These are phyloP conservation scores for Leccinum broughii DNA, from an alignment of 768 basidiomycete species.

Conservation along the genomic window DNA sequence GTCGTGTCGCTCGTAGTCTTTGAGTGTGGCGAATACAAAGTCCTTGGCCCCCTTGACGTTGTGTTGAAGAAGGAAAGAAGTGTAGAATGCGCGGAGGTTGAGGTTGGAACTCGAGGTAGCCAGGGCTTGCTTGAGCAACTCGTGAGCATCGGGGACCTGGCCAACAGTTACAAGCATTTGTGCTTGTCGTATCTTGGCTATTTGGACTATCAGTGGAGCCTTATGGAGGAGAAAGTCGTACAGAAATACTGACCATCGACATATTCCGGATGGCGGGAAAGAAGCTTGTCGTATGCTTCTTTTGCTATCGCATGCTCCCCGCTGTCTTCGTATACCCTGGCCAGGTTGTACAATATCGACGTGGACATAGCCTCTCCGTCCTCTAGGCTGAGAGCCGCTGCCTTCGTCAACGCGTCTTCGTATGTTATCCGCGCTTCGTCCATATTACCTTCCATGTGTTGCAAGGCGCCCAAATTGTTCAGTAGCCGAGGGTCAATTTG, in stretches of 20 bases:
- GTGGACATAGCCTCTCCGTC: conserved; percentile 72
- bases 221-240: not conserved
- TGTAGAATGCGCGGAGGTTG: conserved; percentile 91
- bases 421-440: conserved; percentile 63
- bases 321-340: conserved; percentile 84
- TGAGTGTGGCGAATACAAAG: conserved; percentile 87
- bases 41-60: conserved; percentile 76
- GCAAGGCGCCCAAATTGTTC: conserved; percentile 79
- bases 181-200: conserved; percentile 93
- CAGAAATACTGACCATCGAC: conserved; percentile 74
- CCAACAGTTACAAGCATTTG: conserved; percentile 72
- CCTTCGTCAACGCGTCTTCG: conserved; percentile 68
- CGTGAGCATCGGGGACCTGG: conserved; percentile 80
- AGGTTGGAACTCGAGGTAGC: conserved; percentile 74
- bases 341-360: conserved; percentile 88
- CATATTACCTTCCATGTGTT: conserved; percentile 57
- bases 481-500: conserved; percentile 65
- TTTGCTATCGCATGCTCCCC: conserved; percentile 72
- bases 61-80: conserved; percentile 85
- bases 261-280: conserved; percentile 93
- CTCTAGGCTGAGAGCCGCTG: conserved; percentile 45
- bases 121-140: conserved; percentile 86
- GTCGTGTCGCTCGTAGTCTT: conserved; percentile 84
- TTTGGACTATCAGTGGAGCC: conserved; percentile 10
- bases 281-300: conserved; percentile 84